Evolutionary conservation across 169 alveolate genomes (phyloP).

Genomic region (Plasmodium gonderi): DNA sequence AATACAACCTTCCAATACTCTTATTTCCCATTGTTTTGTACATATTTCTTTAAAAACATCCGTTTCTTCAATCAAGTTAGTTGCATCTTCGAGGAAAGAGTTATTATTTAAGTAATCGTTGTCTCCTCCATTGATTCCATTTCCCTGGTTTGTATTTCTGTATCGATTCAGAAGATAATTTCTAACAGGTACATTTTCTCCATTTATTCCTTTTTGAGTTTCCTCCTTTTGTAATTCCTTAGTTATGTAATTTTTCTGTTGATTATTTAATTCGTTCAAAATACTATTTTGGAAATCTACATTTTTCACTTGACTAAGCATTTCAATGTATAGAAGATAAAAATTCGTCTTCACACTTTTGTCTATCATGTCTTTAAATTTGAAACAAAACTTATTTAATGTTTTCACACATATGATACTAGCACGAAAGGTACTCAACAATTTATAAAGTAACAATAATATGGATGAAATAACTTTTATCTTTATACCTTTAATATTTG

Average conservation of each 20-base stretch:
- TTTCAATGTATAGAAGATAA: constrained; percentile 59
- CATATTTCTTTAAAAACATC: constrained; percentile 63
- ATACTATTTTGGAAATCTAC: constrained; percentile 51
- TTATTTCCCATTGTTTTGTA: constrained; percentile 73
- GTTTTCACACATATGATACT: constrained; percentile 64
- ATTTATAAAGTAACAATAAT: constrained; percentile 21
- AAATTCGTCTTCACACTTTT: constrained; percentile 61
- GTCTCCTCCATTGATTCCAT: background rate
- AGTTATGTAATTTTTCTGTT: constrained; percentile 54
- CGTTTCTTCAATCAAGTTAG: constrained; percentile 22
- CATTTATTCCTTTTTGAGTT: constrained; percentile 34
- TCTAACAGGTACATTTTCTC: background rate
- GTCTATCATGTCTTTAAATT: constrained; percentile 67
- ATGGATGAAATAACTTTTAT: constrained; percentile 43
- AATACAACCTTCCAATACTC: constrained; percentile 67
- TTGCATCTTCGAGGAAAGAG: background rate
- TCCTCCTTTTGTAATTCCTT: constrained; percentile 70
- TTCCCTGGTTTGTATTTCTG: too few species aligned
- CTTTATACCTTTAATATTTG: constrained; percentile 63
- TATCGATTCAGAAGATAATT: background rate
- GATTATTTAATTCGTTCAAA: constrained; percentile 32
- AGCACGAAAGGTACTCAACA: constrained; percentile 15
- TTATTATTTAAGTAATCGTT: background rate
- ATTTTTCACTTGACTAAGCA: constrained; percentile 13
- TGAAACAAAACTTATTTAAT: constrained; percentile 43